Evolutionary conservation across 192 early-diverging fungal species (phyloP).

Genomic region (Radiomyces spectabilis): DNA sequence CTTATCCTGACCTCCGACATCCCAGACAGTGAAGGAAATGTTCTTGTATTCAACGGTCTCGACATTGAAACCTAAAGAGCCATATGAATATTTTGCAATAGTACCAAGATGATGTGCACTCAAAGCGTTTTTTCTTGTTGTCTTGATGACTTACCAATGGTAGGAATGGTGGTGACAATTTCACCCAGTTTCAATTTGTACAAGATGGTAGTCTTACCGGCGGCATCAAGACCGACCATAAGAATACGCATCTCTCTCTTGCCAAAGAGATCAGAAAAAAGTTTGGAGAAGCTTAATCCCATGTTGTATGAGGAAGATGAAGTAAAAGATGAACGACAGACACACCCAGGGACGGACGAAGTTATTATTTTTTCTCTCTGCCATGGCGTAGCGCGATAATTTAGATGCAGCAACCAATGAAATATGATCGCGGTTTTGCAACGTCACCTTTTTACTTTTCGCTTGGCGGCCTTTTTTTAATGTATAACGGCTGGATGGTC

Average conservation of each 20-base stretch:
- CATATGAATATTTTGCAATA: too few species aligned
- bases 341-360: too few species aligned
- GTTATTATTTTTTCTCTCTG: too few species aligned
- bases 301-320: too few species aligned
- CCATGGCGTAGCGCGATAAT: too few species aligned
- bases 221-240: constrained; percentile 86
- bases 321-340: too few species aligned
- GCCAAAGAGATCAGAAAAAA: constrained; percentile 69
- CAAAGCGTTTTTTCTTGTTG: background rate
- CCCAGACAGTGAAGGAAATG: constrained; percentile 95
- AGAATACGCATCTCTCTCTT: constrained; percentile 94
- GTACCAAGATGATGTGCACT: constrained; percentile 2
- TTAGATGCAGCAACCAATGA: too few species aligned
- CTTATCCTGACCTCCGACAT: constrained; percentile 97
- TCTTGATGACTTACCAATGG: constrained; percentile 64
- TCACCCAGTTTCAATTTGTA: constrained; percentile 98
- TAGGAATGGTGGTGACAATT: constrained; percentile 97
- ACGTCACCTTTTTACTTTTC: too few species aligned
- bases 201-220: constrained; percentile 96
- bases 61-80: constrained; percentile 80
- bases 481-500: too few species aligned
- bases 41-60: constrained; percentile 97
- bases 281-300: constrained; percentile 78
- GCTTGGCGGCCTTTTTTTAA: too few species aligned
- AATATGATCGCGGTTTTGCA: too few species aligned